A percentile compares a stretch with the other conserved stretches of the same genome.
Evolutionary conservation across 2,329 filamentous ascomycete species (phyloP).

Genomic region (Neonectria magnoliae): DNA sequence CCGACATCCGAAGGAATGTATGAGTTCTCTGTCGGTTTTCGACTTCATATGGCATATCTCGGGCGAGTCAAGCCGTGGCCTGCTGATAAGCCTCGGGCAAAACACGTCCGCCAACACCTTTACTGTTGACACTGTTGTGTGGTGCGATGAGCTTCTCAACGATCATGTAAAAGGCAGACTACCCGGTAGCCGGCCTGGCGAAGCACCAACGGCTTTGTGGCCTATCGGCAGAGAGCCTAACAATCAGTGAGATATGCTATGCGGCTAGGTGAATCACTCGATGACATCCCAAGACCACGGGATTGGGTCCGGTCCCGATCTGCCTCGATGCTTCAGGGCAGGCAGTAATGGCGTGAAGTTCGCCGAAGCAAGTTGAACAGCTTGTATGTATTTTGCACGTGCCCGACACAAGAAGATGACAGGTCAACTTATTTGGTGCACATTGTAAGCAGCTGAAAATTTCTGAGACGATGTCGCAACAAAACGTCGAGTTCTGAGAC

Average conservation of each 20-base stretch:
- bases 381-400: neutral
- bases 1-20: conserved; percentile 30
- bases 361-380: neutral
- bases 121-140: neutral
- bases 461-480: neutral
- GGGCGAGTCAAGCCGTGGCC: neutral
- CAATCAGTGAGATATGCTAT: neutral
- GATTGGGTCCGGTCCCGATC: neutral
- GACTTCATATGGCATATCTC: neutral
- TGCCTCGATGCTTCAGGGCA: neutral
- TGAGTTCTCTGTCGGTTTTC: neutral
- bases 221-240: neutral
- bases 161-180: neutral
- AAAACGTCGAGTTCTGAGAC: neutral
- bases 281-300: neutral
- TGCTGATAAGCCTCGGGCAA: neutral
- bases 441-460: neutral
- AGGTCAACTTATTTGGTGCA: neutral
- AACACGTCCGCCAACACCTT: neutral
- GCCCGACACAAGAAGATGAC: neutral
- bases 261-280: neutral
- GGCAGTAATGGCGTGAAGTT: neutral
- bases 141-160: neutral
- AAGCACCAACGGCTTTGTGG: neutral
- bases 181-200: neutral